Conservation (phyloP, 1,284 basidiomycete species). For the Paramarasmius palmivorus region DNA sequence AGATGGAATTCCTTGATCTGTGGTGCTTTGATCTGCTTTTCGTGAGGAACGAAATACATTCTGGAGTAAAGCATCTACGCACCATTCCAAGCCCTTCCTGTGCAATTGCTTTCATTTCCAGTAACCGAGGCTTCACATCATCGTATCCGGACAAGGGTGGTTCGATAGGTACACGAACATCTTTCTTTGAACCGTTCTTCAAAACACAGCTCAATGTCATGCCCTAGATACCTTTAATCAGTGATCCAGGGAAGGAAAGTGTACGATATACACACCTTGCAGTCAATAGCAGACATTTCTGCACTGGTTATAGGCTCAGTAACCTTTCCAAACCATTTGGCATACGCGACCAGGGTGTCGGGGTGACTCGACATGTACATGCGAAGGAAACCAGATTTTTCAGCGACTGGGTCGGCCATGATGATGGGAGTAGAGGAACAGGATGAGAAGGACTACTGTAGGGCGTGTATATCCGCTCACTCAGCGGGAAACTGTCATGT, state of each 20-base stretch:
- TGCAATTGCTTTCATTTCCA: conserved; percentile 72
- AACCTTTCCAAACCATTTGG: conserved; percentile 72
- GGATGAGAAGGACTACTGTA: no score
- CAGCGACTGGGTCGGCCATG: conserved; percentile 66
- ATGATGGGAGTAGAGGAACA: conserved; percentile 1
- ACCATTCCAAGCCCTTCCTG: conserved; percentile 79
- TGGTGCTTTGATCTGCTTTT: conserved; percentile 57
- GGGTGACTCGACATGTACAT: conserved; percentile 84
- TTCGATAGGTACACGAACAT: conserved; percentile 58
- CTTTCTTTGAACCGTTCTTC: conserved; percentile 47
- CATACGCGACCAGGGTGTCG: conserved; percentile 78
- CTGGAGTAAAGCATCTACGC: conserved; percentile 21
- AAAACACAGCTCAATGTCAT: conserved; percentile 69
- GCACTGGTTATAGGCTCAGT: conserved; percentile 53
- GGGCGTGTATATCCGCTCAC: no score
- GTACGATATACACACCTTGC: conserved; percentile 15
- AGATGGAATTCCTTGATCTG: conserved; percentile 57
- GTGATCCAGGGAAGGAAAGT: not conserved
- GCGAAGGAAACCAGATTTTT: conserved; percentile 72
- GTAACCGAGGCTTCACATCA: conserved; percentile 75
- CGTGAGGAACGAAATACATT: not conserved
- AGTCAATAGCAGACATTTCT: conserved; percentile 59
- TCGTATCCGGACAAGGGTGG: conserved; percentile 73
- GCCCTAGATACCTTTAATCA: conserved; percentile 39
- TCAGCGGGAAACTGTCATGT: no score